Evolutionary conservation across 805 yeast species (phyloP), one percentile per base, ranked within the genome.

Genomic region (Kodamaea nitidulidarum): DNA sequence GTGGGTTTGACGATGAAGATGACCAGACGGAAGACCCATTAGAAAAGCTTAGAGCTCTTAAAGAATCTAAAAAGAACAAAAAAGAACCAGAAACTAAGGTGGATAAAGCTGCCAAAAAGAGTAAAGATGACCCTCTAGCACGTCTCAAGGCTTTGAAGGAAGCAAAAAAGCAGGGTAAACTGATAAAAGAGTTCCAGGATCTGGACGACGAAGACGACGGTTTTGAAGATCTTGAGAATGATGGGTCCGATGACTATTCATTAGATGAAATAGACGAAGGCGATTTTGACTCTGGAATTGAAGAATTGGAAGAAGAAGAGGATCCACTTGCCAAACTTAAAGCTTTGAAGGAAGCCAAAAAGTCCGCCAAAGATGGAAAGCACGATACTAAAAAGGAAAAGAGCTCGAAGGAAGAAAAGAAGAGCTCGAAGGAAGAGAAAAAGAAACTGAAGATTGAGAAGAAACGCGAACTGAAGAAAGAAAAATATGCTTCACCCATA

Each of bases 161-260:
- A 32, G 35, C 22, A 11, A 10, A 42, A 31, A 30, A 36, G 12
- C 28, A 26, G 7, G 32, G 32, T 4, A 26, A 31, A 14, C 17
- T 7, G 15, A 7, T 29, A 4, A 16, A 35, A 18, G 38, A 35
- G 26, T 15, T 33, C 20, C 37, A 34, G 32, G 63, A 55, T 15
- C 35, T 45, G 15, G 44, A 45, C 15, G 56, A 42, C 8, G 60
- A 33, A 15, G 40, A 29, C 6, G 15, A 7, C 5, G 28, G 33
- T 10, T 17, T 24, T n/a, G 41, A 32, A 21, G 28, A 26, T 14
- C 15, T 20, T 9, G 73, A 73, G 2, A 65, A 67, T 67, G 70
- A 62, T 2, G 66, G 71, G 4, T 32, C 33, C 12, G 45, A 34
- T 17, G 44, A 31, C 7, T 42, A 41, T 9, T 45, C 38, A 5